These are phyloP conservation scores for Solidago caesia DNA, from an alignment of 129 eudicot genomes.

Conservation along the genomic window DNA sequence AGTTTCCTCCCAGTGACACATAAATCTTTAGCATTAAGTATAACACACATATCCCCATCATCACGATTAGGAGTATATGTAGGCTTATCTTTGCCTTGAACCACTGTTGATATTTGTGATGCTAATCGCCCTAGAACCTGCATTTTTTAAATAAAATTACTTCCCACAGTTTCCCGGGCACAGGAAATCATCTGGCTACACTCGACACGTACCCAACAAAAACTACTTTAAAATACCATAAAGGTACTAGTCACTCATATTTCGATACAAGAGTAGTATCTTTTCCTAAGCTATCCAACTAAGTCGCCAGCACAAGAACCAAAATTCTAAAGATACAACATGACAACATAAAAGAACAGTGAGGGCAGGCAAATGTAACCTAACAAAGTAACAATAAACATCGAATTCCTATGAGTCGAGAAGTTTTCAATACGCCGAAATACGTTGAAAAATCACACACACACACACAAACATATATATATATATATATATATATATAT, in stretches of 20 bases:
- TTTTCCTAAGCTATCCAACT: neutral
- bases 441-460: too few relatives aligned
- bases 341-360: neutral
- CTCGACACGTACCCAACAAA: neutral
- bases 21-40: constrained; percentile 82
- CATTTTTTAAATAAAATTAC: neutral
- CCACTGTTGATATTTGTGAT: constrained; percentile 81
- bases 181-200: neutral
- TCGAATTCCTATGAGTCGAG: neutral
- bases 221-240: neutral
- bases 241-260: neutral
- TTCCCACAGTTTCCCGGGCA: neutral
- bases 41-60: constrained; percentile 89
- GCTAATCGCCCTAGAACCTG: constrained; percentile 94
- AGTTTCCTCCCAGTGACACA: constrained; percentile 90
- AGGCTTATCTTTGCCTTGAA: constrained; percentile 95
- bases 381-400: neutral
- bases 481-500: too few relatives aligned
- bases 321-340: neutral
- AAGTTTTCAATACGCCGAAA: neutral
- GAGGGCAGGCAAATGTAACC: neutral
- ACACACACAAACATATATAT: too few relatives aligned
- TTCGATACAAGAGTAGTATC: neutral
- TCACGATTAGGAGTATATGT: constrained; percentile 82
- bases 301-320: neutral